Evolutionary conservation across 805 yeast genomes (phyloP), one percentile per base, ranked within the genome.

Genomic region (Candida mattraensis): DNA sequence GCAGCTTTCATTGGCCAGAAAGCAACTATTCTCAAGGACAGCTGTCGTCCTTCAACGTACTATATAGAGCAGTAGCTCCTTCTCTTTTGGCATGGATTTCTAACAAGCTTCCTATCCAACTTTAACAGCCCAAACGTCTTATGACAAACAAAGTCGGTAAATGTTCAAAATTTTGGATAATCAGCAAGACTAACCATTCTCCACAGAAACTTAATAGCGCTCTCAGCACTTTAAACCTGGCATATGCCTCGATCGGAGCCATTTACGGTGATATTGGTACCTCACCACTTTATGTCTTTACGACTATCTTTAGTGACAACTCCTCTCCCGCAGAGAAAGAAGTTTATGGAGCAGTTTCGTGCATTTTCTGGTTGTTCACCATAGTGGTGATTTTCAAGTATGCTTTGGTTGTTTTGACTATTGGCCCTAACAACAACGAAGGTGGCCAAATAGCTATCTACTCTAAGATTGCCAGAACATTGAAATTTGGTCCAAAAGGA

Each of bases 391-490:
- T 76, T 29, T 29, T 68, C 50, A 78, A 78, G 48, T 78, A 78
- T 47, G 60, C 70, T 11, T 48, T 67, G 25, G 54, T 78, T 32
- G 81, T 76, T 7, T 60, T 76, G 30, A 45, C 50, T 13, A 50
- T 64, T 28, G 83, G 81, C 10, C 76, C 79, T 7, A 74, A 76
- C 52, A 67, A 73, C 29, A 79, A 78, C 29, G 80, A 77, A 51
- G 83, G 83, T 42, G 83, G 83, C 1, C 80, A 75, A 41, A 70
- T 78, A 21, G 83, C 83, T n/a, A 69, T 78, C 27, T 78, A 76
- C 45, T 73, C 81, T 15, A 75, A 75, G 49, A 66, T 76, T 21
- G 78, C 80, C 5, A 60, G 77, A 25, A 58, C 61, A 23, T 54
- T 76, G 43, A 66, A 64, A 24, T 58, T 74, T 32, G 76, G 74